These are phyloP conservation scores for Beauveria scarabaeidicola DNA, from an alignment of 2,329 filamentous ascomycete genomes.

Conservation along the genomic window DNA sequence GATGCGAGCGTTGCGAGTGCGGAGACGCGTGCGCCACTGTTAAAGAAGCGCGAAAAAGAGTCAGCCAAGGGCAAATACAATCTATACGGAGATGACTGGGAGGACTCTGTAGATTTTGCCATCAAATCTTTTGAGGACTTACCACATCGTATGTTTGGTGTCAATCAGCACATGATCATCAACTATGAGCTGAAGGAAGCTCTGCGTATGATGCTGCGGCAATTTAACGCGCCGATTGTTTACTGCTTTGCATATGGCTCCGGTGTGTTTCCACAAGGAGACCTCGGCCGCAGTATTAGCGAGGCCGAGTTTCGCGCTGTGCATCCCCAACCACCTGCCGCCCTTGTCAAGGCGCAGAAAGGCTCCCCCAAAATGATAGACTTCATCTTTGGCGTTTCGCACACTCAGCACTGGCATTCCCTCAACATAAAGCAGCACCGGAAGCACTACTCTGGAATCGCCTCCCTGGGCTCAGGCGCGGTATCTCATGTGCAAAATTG, in stretches of 20 bases:
- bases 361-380: constrained; percentile 94
- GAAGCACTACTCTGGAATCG: constrained; percentile 84
- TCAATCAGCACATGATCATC: constrained; percentile 94
- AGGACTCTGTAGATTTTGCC: constrained; percentile 32
- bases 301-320: constrained; percentile 53
- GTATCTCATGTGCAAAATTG: constrained; percentile 84
- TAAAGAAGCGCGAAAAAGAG: constrained; percentile 16
- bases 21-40: not conserved
- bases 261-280: constrained; percentile 81
- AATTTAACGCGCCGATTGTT: constrained; percentile 86
- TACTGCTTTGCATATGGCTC: constrained; percentile 98
- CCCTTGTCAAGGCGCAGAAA: constrained; percentile 76
- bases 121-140: constrained; percentile 37
- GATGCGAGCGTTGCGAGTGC: not conserved
- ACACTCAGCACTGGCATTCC: constrained; percentile 94
- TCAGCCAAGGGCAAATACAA: constrained; percentile 25
- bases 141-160: constrained; percentile 59
- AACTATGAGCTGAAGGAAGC: constrained; percentile 93
- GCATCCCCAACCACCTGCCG: constrained; percentile 73
- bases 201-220: constrained; percentile 76
- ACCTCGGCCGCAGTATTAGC: constrained; percentile 43
- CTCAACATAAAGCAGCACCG: constrained; percentile 83
- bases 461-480: constrained; percentile 72
- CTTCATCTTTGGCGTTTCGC: constrained; percentile 92
- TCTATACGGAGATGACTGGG: constrained; percentile 34